Evolutionary conservation across 495 filamentous ascomycete species (phyloP), one percentile per base, ranked within the genome.

Genomic region (Xylaria flabelliformis): DNA sequence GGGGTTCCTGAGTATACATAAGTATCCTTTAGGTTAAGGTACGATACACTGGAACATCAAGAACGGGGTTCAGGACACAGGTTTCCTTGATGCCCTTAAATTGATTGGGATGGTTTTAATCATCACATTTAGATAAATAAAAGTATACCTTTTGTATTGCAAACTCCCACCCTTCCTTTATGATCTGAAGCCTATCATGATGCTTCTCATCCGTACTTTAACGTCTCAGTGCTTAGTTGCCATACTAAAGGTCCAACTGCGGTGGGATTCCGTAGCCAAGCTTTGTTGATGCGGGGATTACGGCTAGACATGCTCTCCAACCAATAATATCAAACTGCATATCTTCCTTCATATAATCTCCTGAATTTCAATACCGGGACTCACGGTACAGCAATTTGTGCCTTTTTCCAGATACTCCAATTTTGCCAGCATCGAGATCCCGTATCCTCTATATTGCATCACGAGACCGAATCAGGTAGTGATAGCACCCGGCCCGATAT

Each of bases 371-470:
- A 51, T 55, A 29, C 64, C 46, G 19, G 64, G 44, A 66, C 39
- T 15, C 50, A 46, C 26, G 29, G 74, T 69, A 56, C 73, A 63
- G 39, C 8, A 63, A 13, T 42, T n/a, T 34, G 21, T 61, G 61
- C 34, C 65, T 74, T 78, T 78, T 78, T 75, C 76, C 76, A 76
- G 74, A 78, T 74, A 56, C 51, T 39, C 71, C 51, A 42, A 75
- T 76, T 78, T 76, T 75, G 69, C 76, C 74, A 74, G 69, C 44
- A 64, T 59, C 39, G 64, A 74, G 48, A 72, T 48, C 72, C 72
- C 72, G 70, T 73, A 64, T 64, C 67, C 69, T 76, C 62, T 72
- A 74, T 69, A 73, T 51, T 66, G 69, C 55, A 66, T 65, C 69
- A 67, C 44, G 69, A 53, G 44, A 59, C 53, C 50, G n/a, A 41